These are phyloP conservation scores for Trichophyton simii DNA, from an alignment of 2,329 filamentous ascomycete genomes.

Conservation along the genomic window DNA sequence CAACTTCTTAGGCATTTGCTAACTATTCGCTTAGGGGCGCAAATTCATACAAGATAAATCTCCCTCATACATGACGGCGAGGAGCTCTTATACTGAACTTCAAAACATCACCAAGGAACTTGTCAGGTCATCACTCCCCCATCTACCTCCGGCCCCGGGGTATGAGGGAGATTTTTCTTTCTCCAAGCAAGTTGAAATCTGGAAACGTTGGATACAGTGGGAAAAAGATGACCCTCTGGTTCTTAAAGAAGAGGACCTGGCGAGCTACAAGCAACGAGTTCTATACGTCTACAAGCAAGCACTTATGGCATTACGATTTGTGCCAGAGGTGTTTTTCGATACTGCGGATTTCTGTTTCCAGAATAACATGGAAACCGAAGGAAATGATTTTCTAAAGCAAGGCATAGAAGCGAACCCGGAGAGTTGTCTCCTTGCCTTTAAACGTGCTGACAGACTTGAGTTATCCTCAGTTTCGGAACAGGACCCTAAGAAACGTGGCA, in stretches of 20 bases:
- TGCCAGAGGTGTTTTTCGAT: slow-evolving; percentile 92
- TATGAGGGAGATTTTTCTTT: slow-evolving; percentile 83
- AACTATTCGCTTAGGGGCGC: slow-evolving; percentile 49
- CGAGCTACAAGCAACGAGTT: slow-evolving; percentile 63
- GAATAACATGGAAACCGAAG: slow-evolving; percentile 58
- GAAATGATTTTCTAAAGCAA: slow-evolving; percentile 65
- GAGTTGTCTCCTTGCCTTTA: slow-evolving; percentile 79
- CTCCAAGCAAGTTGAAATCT: slow-evolving; percentile 68
- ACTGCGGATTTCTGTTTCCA: slow-evolving; percentile 85
- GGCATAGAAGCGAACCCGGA: slow-evolving; percentile 86
- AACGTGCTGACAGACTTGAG: slow-evolving; percentile 79
- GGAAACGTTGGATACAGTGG: slow-evolving; percentile 91
- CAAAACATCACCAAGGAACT: slow-evolving; percentile 74
- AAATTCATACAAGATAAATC: slow-evolving; percentile 92
- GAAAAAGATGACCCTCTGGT: slow-evolving; percentile 88
- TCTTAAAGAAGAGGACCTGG: slow-evolving; percentile 65
- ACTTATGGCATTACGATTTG: slow-evolving; percentile 83
- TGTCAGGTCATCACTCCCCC: slow-evolving; percentile 63
- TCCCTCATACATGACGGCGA: slow-evolving; percentile 88
- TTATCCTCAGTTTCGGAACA: slow-evolving; percentile 64
- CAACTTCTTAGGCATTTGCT: not conserved
- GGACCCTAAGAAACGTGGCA: slow-evolving; percentile 49
- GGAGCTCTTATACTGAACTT: slow-evolving; percentile 78
- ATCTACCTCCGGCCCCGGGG: slow-evolving; percentile 67
- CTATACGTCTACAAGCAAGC: slow-evolving; percentile 89